Evolutionary conservation across 139 green algal species (phyloP).

Genomic region (Chlorella sp.): DNA sequence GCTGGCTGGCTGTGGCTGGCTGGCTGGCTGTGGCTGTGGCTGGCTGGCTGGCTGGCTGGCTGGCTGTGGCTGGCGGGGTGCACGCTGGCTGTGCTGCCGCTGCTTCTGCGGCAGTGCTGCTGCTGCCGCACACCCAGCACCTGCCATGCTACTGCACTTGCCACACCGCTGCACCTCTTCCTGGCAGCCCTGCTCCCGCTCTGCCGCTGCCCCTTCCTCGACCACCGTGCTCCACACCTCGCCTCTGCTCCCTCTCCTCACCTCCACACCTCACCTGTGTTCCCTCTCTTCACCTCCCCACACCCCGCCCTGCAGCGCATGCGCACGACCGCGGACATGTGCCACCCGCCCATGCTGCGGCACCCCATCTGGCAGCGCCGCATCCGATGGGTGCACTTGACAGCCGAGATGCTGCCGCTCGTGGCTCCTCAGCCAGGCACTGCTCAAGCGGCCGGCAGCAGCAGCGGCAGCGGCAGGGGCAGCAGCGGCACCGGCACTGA

Average conservation of each 20-base stretch:
- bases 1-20: not conserved
- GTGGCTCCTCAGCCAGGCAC: not conserved
- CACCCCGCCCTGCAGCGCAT: not conserved
- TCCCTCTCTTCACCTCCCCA: not conserved
- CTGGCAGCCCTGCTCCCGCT: not conserved
- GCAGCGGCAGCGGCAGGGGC: not conserved
- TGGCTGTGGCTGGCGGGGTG: too few relatives aligned
- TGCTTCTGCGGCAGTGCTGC: too few relatives aligned
- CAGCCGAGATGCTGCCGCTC: conserved; percentile 9
- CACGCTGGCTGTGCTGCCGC: too few relatives aligned
- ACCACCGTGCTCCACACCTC: not conserved
- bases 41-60: too few relatives aligned
- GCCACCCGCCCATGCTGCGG: not conserved
- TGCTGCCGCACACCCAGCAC: too few relatives aligned
- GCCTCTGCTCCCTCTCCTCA: not conserved
- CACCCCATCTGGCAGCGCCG: not conserved
- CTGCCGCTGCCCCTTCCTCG: not conserved
- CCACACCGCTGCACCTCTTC: too few relatives aligned
- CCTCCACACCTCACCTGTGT: not conserved
- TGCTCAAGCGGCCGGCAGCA: not conserved
- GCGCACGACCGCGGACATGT: not conserved
- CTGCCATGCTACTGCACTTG: too few relatives aligned
- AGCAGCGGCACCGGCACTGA: not conserved
- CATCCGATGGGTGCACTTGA: not conserved
- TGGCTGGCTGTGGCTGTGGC: not conserved